Percentiles rank a stretch among this genome's conserved stretches.
Evolutionary conservation across 768 basidiomycete species (phyloP).

Genomic region (Hypsizygus marmoreus): DNA sequence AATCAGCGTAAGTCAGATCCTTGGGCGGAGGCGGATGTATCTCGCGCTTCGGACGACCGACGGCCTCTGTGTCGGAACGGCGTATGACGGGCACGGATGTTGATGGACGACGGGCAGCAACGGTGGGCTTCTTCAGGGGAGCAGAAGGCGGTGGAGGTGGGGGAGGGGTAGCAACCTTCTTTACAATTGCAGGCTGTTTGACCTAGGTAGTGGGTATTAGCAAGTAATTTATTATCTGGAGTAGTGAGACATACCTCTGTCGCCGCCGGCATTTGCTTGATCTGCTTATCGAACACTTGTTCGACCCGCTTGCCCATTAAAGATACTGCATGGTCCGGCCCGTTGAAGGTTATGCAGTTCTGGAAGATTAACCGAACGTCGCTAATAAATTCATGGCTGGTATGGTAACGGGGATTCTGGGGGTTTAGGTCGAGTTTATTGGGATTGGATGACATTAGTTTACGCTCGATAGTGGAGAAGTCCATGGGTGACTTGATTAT

Average conservation of each 20-base stretch:
- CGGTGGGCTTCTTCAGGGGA: conserved; percentile 47
- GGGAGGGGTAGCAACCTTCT: conserved; percentile 53
- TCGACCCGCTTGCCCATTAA: conserved; percentile 82
- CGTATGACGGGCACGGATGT: conserved; percentile 83
- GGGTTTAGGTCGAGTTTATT: conserved; percentile 71
- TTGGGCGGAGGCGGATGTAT: conserved; percentile 95
- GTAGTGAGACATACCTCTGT: conserved; percentile 60
- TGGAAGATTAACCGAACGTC: conserved; percentile 89
- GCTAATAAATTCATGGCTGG: conserved; percentile 75
- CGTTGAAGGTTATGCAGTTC: conserved; percentile 92
- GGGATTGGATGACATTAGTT: conserved; percentile 79
- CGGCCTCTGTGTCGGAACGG: conserved; percentile 65
- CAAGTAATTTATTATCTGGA: conserved; percentile 2
- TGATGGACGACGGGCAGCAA: conserved; percentile 67
- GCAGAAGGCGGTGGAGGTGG: conserved; percentile 42
- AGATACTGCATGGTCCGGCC: conserved; percentile 80
- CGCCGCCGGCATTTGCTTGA: conserved; percentile 78
- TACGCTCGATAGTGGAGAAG: conserved; percentile 87
- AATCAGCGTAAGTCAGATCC: conserved; percentile 83
- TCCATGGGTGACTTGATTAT: conserved; percentile 95
- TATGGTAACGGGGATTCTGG: conserved; percentile 74
- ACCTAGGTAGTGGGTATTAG: conserved; percentile 21
- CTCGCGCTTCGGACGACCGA: conserved; percentile 92
- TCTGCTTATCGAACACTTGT: conserved; percentile 83
- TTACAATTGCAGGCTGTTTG: conserved; percentile 45